Base-by-base conservation (phyloP, 352 stramenopile genomes). In the Phytophthora nicotianae region DNA sequence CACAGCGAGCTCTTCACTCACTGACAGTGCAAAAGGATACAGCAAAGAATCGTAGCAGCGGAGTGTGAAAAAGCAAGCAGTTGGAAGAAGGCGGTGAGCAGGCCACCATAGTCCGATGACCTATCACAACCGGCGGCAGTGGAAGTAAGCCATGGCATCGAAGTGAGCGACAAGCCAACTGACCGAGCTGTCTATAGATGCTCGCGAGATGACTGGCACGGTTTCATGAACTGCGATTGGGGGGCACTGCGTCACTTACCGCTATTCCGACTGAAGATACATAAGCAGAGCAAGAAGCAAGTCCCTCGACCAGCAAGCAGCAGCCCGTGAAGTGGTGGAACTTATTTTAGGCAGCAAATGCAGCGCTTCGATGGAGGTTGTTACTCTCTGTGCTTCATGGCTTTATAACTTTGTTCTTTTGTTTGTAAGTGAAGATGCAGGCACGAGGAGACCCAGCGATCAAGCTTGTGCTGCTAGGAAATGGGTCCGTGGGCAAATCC, bases 401-500 rank as follows among this genome's bases (percentile, higher is more conserved):
- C 26, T 58, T 58, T 46, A 50, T 32, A 27, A 58, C 43, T 23
- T 3, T 54, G 61, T 8, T 43, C 20, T 58, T 23, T 7, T 65
- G 50, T 40, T 14, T 41, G 8, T 20, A 45, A 19, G 2, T 59
- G 48, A 13, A 40, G 5, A 70, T 77, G 64, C 65, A 74, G 55
- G 33, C 47, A 37, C 65, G 56, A 51, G 77, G 75, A 4, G 79
- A 90, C 56, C 57, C 76, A n/a, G 72, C 68, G 17, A 89, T 90
- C 67, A 96, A 96, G 64, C 67, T 97, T 26, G 79, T 96, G 50
- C 50, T 97, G 50, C 66, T 96, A 50, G 83, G 87, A 20, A 95
- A 97, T 52, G 89, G 83, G 10, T 94, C 77, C 9, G 87, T 96
- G n/a, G 84, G 87, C 26, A 96, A 96, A 62, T 89, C 79, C 5